Evolutionary conservation across 1,139 yeast species (phyloP), one percentile per base, ranked within the genome.

Genomic region (Pichia sp.): DNA sequence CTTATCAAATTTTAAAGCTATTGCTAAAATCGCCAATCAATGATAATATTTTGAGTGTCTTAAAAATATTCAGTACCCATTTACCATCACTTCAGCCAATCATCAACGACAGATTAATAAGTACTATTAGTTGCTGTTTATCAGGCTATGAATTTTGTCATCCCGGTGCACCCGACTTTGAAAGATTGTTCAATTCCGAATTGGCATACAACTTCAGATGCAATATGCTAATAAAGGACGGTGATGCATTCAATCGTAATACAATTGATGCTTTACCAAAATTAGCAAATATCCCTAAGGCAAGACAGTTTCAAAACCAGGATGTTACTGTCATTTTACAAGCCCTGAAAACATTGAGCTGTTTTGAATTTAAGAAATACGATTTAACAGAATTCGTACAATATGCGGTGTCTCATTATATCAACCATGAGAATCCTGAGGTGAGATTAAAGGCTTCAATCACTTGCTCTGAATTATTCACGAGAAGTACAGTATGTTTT

Each of bases 361-460:
- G 72, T 38, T 88, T 92, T 61, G 77, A 82, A 47, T 86, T 90
- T 61, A 80, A 77, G 50, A 82, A 80, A 47, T 80, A 81, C 51
- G 83, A 88, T 27, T 67, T 92, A 45, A 83, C 86, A 42, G 97
- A 92, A 54, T 85, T 90, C 65, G 95, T 90, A 26, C 74, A 95
- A 45, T 79, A 79, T 55, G 87, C 95, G 51, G 84, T 88, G 1
- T 75, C 88, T 23, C 72, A 81, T 3, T 92, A 90, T 62, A 76
- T 87, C 49, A 94, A 86, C 45, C 94, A 86, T 61, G 81, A 77
- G 39, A 81, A 80, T 56, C 76, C 92, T 1, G 79, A 78, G 47
- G 94, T 94, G 3, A 74, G 98, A 48, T 81, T 83, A 57, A 76
- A 84, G 1, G 95, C 97, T 0, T 90, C 95, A 0, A 65, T 86